phyloP scores from a whole-genome alignment of 352 stramenopile genomes.

The Globisporangium polare region DNA sequence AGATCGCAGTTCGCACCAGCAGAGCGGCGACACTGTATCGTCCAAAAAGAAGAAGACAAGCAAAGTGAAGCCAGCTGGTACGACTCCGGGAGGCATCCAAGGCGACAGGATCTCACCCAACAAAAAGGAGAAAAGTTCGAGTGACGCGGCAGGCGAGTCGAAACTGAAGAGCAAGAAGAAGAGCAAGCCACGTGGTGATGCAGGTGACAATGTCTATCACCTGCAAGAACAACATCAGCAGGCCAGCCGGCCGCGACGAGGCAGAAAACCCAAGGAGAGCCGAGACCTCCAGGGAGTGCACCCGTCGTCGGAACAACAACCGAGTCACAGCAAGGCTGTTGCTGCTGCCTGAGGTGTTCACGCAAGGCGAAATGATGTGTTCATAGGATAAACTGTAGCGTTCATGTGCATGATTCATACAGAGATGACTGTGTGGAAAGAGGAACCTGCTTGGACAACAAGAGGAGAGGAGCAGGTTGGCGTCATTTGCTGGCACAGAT shows the following conservation, averaged over 20 bases:
- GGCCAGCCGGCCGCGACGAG: background rate
- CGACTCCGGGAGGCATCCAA: background rate
- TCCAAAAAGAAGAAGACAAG: slow-evolving; percentile 1
- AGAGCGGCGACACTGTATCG: background rate
- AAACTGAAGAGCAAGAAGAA: slow-evolving; percentile 6
- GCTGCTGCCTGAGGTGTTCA: too few relatives aligned
- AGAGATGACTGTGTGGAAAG: too few relatives aligned
- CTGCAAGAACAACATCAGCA: background rate
- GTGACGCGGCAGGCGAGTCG: background rate
- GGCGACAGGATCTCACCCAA: background rate
- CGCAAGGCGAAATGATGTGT: too few relatives aligned
- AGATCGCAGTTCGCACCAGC: background rate
- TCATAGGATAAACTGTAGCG: too few relatives aligned
- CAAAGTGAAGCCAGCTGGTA: background rate
- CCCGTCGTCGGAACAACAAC: background rate
- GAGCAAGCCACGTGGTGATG: slow-evolving; percentile 2
- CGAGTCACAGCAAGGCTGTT: too few relatives aligned
- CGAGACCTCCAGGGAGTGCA: background rate
- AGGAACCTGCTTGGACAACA: too few relatives aligned
- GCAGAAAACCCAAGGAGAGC: background rate
- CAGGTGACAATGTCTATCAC: background rate
- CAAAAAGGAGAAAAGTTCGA: background rate
- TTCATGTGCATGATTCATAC: too few relatives aligned
- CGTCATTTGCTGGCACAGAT: too few relatives aligned
- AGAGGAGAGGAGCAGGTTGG: too few relatives aligned